Percentiles rank a stretch among this genome's conserved stretches.
Conservation (phyloP, 768 basidiomycete genomes). For the Suillus subalutaceus region DNA sequence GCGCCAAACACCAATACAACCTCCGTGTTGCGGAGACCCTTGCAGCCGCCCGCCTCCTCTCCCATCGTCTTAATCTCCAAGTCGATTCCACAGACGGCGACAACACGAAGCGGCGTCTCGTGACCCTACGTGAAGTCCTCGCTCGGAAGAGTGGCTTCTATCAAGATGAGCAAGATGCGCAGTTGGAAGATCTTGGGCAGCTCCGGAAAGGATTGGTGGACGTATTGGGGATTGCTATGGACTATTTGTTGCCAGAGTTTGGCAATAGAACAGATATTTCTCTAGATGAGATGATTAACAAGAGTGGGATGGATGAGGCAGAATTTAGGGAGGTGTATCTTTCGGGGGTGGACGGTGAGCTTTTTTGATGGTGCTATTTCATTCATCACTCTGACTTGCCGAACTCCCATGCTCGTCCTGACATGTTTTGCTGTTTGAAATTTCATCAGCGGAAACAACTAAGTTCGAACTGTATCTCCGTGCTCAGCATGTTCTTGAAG, state of each 20-base stretch:
- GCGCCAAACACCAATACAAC: constrained; percentile 81
- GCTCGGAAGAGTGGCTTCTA: constrained; percentile 6
- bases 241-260: constrained; percentile 47
- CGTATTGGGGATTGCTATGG: constrained; percentile 45
- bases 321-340: constrained; percentile 71
- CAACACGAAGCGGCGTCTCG: neutral
- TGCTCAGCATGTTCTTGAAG: constrained; percentile 78
- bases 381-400: constrained; percentile 8
- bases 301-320: constrained; percentile 56
- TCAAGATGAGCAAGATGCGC: constrained; percentile 5
- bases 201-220: constrained; percentile 51
- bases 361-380: neutral
- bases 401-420: neutral
- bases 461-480: constrained; percentile 85
- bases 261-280: neutral
- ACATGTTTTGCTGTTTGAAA: neutral
- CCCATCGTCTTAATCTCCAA: constrained; percentile 53
- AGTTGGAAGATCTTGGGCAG: constrained; percentile 7
- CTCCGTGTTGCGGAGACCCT: constrained; percentile 91
- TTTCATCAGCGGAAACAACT: constrained; percentile 62
- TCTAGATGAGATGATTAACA: constrained; percentile 60
- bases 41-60: constrained; percentile 75
- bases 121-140: constrained; percentile 5
- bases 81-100: constrained; percentile 33
- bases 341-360: constrained; percentile 78